Conservation (phyloP, 306 rosid species). For the Castanea mollissima region DNA sequence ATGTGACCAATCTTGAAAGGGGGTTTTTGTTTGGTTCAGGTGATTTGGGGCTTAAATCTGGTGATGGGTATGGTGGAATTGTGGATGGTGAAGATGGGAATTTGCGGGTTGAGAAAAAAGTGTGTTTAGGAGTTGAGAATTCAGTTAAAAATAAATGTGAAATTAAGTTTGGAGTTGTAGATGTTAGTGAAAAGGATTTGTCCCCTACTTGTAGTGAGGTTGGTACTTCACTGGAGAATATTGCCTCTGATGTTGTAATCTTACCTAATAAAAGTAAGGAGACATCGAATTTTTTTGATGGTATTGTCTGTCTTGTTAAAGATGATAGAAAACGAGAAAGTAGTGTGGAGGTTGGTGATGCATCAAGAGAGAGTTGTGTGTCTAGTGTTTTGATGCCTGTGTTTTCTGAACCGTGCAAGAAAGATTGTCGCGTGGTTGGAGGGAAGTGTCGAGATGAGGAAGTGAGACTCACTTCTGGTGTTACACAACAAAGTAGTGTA, state of each 20-base stretch:
- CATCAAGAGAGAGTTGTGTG: slow-evolving; percentile 23
- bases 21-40: slow-evolving; percentile 40
- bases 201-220: slow-evolving; percentile 24
- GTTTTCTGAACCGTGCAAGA: slow-evolving; percentile 6
- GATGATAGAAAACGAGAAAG: background rate
- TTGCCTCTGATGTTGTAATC: slow-evolving; percentile 12
- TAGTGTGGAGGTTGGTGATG: slow-evolving; percentile 23
- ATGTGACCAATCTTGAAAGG: slow-evolving; percentile 66
- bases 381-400: slow-evolving; percentile 13
- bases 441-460: slow-evolving; percentile 21
- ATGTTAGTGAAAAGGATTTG: background rate
- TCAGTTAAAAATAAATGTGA: slow-evolving; percentile 23
- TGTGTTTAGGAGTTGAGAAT: slow-evolving; percentile 28
- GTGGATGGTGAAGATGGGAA: slow-evolving; percentile 18
- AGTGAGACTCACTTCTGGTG: slow-evolving; percentile 17
- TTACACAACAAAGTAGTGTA: slow-evolving; percentile 18
- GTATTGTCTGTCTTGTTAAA: background rate
- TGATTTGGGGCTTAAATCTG: slow-evolving; percentile 30
- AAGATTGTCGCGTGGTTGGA: slow-evolving; percentile 10
- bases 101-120: slow-evolving; percentile 31
- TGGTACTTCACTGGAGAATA: slow-evolving; percentile 10
- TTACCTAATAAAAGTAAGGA: slow-evolving; percentile 1
- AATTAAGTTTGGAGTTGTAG: background rate
- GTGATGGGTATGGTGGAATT: slow-evolving; percentile 8
- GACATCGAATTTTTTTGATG: slow-evolving; percentile 11